These are phyloP conservation scores for Diutina rugosa DNA, from an alignment of 1,139 yeast genomes.

Conservation along the genomic window DNA sequence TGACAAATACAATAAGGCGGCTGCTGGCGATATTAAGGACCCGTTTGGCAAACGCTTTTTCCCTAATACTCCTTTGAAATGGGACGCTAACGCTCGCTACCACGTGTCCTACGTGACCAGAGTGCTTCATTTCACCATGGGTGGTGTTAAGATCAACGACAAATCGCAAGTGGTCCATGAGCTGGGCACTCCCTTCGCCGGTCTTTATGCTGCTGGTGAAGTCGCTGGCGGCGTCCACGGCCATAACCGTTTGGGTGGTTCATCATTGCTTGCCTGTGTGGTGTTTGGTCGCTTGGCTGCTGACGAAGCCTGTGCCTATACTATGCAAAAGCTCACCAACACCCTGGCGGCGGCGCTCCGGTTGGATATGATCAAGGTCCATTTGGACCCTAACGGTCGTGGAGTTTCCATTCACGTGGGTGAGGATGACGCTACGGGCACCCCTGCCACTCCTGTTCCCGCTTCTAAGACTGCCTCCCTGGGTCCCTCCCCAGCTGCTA, in stretches of 20 bases:
- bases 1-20: slow-evolving; percentile 31
- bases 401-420: background rate
- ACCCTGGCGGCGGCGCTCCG: background rate
- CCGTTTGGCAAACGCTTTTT: slow-evolving; percentile 38
- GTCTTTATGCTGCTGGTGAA: slow-evolving; percentile 70
- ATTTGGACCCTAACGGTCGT: background rate
- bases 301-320: slow-evolving; percentile 16
- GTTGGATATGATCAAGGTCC: background rate
- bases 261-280: slow-evolving; percentile 68
- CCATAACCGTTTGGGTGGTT: slow-evolving; percentile 64
- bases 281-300: slow-evolving; percentile 64
- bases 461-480: background rate
- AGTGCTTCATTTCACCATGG: slow-evolving; percentile 80
- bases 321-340: background rate
- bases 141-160: slow-evolving; percentile 62
- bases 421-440: background rate
- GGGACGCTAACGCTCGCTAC: slow-evolving; percentile 15
- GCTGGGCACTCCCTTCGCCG: slow-evolving; percentile 33
- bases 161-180: slow-evolving; percentile 40
- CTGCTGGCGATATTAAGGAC: slow-evolving; percentile 29
- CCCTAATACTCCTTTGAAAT: slow-evolving; percentile 35
- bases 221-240: slow-evolving; percentile 81
- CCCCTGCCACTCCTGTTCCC: too few species aligned
- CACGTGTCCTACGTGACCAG: slow-evolving; percentile 54
- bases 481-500: background rate